A percentile compares a stretch with the other conserved stretches of the same genome.
phyloP scores from a whole-genome alignment of 176 grass and related monocot species.

The Poa pratensis region DNA sequence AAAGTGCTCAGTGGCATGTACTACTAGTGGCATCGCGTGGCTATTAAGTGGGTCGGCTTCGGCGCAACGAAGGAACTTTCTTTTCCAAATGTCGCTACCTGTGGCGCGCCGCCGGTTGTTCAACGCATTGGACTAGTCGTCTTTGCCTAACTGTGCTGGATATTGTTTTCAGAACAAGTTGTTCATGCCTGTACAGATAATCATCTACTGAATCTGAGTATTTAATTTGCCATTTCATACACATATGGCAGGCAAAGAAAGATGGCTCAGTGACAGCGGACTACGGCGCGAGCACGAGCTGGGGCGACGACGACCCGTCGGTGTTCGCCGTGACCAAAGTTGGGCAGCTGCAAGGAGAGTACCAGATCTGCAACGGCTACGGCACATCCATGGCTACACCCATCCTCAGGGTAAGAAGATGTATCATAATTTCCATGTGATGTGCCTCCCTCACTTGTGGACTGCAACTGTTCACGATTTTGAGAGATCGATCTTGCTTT shows the following conservation, averaged over 20 bases:
- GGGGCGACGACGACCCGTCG: slow-evolving; percentile 50
- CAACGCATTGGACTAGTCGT: too few species aligned
- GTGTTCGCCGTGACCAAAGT: slow-evolving; percentile 37
- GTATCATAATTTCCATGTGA: slow-evolving; percentile 1
- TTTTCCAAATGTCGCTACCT: too few species aligned
- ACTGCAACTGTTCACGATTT: neutral
- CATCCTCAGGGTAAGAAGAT: slow-evolving; percentile 41
- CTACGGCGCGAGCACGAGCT: slow-evolving; percentile 41
- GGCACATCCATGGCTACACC: slow-evolving; percentile 32
- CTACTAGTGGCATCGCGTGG: too few species aligned
- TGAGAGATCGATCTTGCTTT: neutral
- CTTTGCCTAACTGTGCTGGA: too few species aligned
- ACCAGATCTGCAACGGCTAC: slow-evolving; percentile 59
- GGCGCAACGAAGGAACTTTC: too few species aligned
- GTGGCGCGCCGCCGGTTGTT: too few species aligned
- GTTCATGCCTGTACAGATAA: too few species aligned
- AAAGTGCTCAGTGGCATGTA: too few species aligned
- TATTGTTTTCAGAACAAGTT: too few species aligned
- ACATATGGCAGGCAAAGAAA: slow-evolving; percentile 9
- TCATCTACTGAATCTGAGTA: too few species aligned
- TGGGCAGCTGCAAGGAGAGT: slow-evolving; percentile 36
- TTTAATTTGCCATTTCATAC: too few species aligned
- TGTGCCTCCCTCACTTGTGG: neutral
- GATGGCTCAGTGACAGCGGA: slow-evolving; percentile 28
- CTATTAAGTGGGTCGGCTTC: too few species aligned